Evolutionary conservation across 352 stramenopile genomes (phyloP).

Genomic region (Pythium aquatile): DNA sequence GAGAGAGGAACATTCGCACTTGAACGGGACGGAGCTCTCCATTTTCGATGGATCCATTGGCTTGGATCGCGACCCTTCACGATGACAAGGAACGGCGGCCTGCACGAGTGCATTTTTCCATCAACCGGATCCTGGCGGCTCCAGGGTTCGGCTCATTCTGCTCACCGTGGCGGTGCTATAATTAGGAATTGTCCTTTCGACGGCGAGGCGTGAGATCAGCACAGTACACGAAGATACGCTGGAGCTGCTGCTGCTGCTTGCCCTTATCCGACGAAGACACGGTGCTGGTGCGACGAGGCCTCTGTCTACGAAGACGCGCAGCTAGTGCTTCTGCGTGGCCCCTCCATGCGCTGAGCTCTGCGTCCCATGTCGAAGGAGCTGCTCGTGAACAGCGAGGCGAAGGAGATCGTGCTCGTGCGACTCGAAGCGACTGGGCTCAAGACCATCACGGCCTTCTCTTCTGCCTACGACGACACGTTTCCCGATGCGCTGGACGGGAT

Average conservation of each 20-base stretch:
- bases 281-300: too few relatives aligned
- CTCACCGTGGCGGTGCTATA: slow-evolving; percentile 11
- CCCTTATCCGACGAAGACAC: too few relatives aligned
- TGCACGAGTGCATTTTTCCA: neutral
- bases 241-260: too few relatives aligned
- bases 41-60: slow-evolving; percentile 9
- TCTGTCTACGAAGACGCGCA: too few relatives aligned
- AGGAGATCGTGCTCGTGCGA: slow-evolving; percentile 55
- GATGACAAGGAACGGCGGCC: neutral
- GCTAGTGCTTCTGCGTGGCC: too few relatives aligned
- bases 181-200: slow-evolving; percentile 13
- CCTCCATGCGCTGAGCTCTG: slow-evolving; percentile 13
- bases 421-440: slow-evolving; percentile 43
- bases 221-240: slow-evolving; percentile 7
- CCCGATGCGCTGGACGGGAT: slow-evolving; percentile 62
- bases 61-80: slow-evolving; percentile 19
- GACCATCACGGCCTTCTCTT: slow-evolving; percentile 56
- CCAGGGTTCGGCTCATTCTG: neutral
- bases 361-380: slow-evolving; percentile 55
- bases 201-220: neutral
- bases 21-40: too few relatives aligned
- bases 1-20: neutral
- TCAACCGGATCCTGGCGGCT: neutral
- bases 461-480: slow-evolving; percentile 55
- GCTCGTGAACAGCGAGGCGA: slow-evolving; percentile 45